A percentile compares a stretch with the other conserved stretches of the same genome.
Conservation (phyloP, 257 asterid genomes). For the Catharanthus roseus region DNA sequence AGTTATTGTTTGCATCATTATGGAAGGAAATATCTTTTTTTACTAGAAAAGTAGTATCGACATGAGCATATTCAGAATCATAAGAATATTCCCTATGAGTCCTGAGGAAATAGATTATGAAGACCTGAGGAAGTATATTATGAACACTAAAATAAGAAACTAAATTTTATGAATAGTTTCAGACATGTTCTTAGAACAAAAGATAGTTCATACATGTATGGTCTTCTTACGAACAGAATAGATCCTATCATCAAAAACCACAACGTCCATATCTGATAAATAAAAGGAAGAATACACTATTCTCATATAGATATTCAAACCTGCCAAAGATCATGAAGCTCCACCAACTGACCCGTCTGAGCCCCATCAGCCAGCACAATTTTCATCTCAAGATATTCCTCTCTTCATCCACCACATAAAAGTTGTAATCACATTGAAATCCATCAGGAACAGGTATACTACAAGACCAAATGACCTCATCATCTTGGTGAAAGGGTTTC, state of each 20-base stretch:
- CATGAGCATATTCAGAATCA: neutral
- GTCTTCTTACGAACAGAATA: neutral
- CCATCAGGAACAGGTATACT: conserved; percentile 51
- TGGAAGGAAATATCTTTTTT: neutral
- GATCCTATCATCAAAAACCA: neutral
- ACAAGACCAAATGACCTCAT: conserved; percentile 83
- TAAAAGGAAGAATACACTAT: conserved; percentile 8
- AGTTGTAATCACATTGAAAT: conserved; percentile 67
- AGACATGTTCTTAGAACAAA: neutral
- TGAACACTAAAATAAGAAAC: neutral
- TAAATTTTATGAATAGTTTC: neutral
- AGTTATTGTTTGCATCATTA: neutral
- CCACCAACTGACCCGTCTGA: conserved; percentile 66
- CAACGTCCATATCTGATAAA: neutral
- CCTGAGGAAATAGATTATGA: too few relatives aligned
- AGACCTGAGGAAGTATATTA: neutral
- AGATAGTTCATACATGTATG: neutral
- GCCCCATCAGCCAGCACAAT: conserved; percentile 51
- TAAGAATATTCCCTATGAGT: neutral
- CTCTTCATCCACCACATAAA: conserved; percentile 80
- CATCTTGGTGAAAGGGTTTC: conserved; percentile 77
- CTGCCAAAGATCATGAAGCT: conserved; percentile 97
- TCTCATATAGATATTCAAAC: conserved; percentile 38
- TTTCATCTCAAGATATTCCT: conserved; percentile 67
- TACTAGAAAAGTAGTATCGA: neutral